Percentiles rank a stretch among this genome's conserved stretches.
Conservation (phyloP, 1,284 basidiomycete species). For the Sanguinoderma infundibulare region DNA sequence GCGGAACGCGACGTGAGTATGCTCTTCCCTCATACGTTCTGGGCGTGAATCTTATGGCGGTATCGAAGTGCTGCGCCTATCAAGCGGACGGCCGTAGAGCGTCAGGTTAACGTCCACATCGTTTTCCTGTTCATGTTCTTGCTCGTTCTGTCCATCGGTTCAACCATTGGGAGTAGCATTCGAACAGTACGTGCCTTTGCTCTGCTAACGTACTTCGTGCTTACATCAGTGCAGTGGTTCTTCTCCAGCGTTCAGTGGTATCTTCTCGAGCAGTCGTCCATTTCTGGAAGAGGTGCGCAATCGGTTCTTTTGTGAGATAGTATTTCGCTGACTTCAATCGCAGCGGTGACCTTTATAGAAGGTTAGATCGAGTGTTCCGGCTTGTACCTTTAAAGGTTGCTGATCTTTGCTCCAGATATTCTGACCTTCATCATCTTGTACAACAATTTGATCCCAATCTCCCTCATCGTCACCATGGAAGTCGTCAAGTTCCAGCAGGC, state of each 20-base stretch:
- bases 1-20: constrained; percentile 89
- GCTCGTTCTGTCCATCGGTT: constrained; percentile 87
- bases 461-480: constrained; percentile 99
- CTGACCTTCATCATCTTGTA: constrained; percentile 98
- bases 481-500: constrained; percentile 99
- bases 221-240: constrained; percentile 62
- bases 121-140: constrained; percentile 94
- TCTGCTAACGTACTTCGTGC: neutral
- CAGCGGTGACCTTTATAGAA: constrained; percentile 83
- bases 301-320: neutral
- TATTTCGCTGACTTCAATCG: neutral
- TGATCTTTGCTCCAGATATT: constrained; percentile 65
- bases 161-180: constrained; percentile 91
- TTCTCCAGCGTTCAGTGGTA: constrained; percentile 88
- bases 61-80: constrained; percentile 83
- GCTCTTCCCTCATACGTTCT: constrained; percentile 16
- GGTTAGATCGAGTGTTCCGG: constrained; percentile 39
- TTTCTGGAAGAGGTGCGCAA: constrained; percentile 60
- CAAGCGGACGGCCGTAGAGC: constrained; percentile 95
- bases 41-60: neutral
- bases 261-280: constrained; percentile 60
- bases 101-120: constrained; percentile 96
- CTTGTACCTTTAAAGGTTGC: constrained; percentile 1
- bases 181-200: constrained; percentile 51
- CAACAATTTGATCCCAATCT: constrained; percentile 99